Conservation (phyloP, 2,329 filamentous ascomycete genomes). For the Colletotrichum sp. region DNA sequence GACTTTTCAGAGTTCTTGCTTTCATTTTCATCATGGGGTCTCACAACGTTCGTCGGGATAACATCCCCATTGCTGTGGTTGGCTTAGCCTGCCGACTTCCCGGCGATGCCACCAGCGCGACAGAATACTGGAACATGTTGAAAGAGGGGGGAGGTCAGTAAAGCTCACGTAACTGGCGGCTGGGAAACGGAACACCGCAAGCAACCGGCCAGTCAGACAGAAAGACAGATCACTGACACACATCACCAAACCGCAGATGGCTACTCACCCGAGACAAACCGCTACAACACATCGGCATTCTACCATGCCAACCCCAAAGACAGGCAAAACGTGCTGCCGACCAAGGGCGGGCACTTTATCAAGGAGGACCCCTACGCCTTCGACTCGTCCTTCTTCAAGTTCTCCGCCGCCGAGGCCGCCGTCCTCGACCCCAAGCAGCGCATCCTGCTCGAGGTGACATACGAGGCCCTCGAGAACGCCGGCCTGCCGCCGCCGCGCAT, state of each 20-base stretch:
- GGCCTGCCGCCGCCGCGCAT: constrained; percentile 10
- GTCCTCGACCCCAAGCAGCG: constrained; percentile 30
- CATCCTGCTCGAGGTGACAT: constrained; percentile 25
- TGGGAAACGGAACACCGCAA: neutral
- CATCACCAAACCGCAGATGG: neutral
- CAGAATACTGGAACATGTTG: constrained; percentile 42
- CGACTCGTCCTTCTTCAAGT: constrained; percentile 44
- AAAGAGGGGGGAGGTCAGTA: constrained; percentile 22
- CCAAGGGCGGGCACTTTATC: constrained; percentile 29
- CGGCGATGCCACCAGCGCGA: constrained; percentile 35
- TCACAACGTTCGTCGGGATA: constrained; percentile 16
- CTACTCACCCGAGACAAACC: neutral
- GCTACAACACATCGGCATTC: neutral
- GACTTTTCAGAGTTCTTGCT: neutral
- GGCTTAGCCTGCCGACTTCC: constrained; percentile 48
- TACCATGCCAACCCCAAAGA: neutral
- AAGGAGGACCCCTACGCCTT: constrained; percentile 31
- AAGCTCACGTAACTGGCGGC: too few species aligned
- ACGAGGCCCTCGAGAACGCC: constrained; percentile 25
- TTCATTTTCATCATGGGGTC: neutral
- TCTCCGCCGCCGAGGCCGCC: constrained; percentile 41
- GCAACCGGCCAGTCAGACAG: neutral
- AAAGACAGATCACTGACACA: neutral
- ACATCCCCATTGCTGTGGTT: constrained; percentile 45
- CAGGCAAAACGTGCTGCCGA: neutral